These are phyloP conservation scores for Phanerochaete carnosa DNA, from an alignment of 768 basidiomycete genomes.

Conservation along the genomic window DNA sequence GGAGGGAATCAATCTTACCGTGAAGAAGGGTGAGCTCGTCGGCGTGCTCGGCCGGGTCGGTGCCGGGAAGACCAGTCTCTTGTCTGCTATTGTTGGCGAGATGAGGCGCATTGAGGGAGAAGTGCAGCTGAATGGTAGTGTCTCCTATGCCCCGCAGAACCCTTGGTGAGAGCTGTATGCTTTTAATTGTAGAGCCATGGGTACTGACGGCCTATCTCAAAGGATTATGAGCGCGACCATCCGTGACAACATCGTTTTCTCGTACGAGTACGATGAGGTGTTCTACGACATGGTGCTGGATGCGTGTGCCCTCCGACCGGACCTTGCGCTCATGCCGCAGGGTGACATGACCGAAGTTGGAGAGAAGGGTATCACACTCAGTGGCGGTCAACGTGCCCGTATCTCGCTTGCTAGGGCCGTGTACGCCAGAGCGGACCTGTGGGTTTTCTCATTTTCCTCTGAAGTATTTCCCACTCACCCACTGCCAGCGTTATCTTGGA, in stretches of 20 bases:
- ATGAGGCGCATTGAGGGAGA: constrained; percentile 78
- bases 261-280: constrained; percentile 79
- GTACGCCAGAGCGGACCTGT: constrained; percentile 90
- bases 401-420: constrained; percentile 85
- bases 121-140: constrained; percentile 61
- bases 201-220: background rate
- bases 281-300: constrained; percentile 84
- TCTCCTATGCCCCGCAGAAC: constrained; percentile 85
- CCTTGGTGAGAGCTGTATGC: constrained; percentile 56
- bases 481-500: constrained; percentile 70
- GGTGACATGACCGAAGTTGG: constrained; percentile 87
- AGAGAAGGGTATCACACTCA: constrained; percentile 72
- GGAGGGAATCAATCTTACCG: constrained; percentile 70
- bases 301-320: constrained; percentile 83
- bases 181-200: background rate
- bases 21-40: constrained; percentile 81
- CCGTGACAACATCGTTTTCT: constrained; percentile 90
- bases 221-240: constrained; percentile 87
- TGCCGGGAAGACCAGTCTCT: constrained; percentile 77
- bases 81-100: constrained; percentile 83
- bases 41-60: constrained; percentile 89
- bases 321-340: constrained; percentile 73
- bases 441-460: constrained; percentile 19
- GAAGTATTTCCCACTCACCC: background rate
- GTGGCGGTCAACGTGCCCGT: constrained; percentile 83